phyloP scores from a whole-genome alignment of 352 stramenopile genomes.

The Phytopythium ostracodes region DNA sequence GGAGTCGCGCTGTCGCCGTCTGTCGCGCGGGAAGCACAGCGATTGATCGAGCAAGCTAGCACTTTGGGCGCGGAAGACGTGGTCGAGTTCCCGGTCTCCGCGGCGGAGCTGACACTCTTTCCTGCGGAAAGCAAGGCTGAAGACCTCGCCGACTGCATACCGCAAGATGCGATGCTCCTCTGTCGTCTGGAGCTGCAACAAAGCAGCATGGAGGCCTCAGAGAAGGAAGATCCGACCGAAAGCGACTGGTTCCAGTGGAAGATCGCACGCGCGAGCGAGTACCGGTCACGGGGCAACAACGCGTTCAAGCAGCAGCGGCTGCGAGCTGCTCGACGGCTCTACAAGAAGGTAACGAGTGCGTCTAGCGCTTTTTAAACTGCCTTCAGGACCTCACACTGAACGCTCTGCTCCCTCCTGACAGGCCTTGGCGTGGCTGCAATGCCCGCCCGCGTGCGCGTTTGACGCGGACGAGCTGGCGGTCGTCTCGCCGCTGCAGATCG shows the following conservation, averaged over 20 bases:
- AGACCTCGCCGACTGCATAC: constrained; percentile 1
- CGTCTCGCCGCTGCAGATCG: constrained; percentile 30
- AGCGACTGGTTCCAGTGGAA: constrained; percentile 56
- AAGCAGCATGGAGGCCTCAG: not conserved
- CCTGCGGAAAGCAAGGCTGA: not conserved
- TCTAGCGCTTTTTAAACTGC: no score
- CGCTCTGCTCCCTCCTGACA: constrained; percentile 4
- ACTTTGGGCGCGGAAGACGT: not conserved
- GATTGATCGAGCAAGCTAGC: not conserved
- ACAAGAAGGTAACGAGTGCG: constrained; percentile 21
- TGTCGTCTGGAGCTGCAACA: constrained; percentile 27
- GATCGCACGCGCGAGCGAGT: constrained; percentile 31
- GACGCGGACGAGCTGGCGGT: constrained; percentile 25
- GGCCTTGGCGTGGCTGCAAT: constrained; percentile 53
- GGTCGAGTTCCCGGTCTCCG: constrained; percentile 18
- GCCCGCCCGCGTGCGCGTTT: constrained; percentile 37
- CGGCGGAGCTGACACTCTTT: constrained; percentile 24
- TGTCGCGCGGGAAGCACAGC: constrained; percentile 19
- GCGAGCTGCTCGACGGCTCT: constrained; percentile 28
- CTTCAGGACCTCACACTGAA: not conserved
- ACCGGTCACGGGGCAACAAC: constrained; percentile 49
- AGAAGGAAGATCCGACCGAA: not conserved
- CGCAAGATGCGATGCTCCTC: constrained; percentile 13
- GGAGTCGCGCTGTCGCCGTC: not conserved
- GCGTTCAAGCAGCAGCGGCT: constrained; percentile 41